Evolutionary conservation across 2,329 filamentous ascomycete species (phyloP), one percentile per base, ranked within the genome.

Genomic region (Phialophora tarda): DNA sequence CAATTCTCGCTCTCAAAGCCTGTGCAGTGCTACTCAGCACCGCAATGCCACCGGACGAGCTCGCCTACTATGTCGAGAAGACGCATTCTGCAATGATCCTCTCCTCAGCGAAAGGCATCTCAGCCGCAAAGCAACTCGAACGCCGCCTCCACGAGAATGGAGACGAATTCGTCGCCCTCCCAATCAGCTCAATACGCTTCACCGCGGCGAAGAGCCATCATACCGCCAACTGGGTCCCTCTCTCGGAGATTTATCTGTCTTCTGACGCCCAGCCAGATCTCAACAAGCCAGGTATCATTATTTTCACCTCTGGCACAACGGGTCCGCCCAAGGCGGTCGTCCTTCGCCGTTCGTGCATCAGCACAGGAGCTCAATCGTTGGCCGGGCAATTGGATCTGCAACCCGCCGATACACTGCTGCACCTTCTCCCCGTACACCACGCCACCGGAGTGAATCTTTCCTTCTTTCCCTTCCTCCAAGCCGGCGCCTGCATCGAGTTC

Each of bases 261-360:
- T 47, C 41, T 5, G 41, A 47, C 21, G 14, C 14, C 41, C 41
- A 47, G 41, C 41, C 21, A 4, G 21, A 75, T 55, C 68, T 70
- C 54, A 75, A 75, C 59, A 63, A 61, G 1, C 71, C 75, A n/a
- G 75, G 59, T 48, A 90, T 88, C 72, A 59, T 88, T 2, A 83
- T 91, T 4, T 87, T 89, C 67, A 85, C 84, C 0, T 84, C 84
- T 2, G 84, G 85, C 0, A 85, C 85, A 0, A 84, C 85, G 1
- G 83, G 83, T 61, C 82, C 81, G 58, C 84, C 86, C 0, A 86
- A 87, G 65, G 88, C 86, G 1, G 84, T 24, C 3, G 24, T 26
- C 14, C 26, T 51, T 24, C 56, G 41, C 26, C 17, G 10, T 48
- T 17, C 23, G n/a, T 17, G 21, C 12, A 28, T 32, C 26, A 14